Percentiles rank a stretch among this genome's conserved stretches.
phyloP scores from a whole-genome alignment of 768 basidiomycete species.

The Cantharellus anzutake region DNA sequence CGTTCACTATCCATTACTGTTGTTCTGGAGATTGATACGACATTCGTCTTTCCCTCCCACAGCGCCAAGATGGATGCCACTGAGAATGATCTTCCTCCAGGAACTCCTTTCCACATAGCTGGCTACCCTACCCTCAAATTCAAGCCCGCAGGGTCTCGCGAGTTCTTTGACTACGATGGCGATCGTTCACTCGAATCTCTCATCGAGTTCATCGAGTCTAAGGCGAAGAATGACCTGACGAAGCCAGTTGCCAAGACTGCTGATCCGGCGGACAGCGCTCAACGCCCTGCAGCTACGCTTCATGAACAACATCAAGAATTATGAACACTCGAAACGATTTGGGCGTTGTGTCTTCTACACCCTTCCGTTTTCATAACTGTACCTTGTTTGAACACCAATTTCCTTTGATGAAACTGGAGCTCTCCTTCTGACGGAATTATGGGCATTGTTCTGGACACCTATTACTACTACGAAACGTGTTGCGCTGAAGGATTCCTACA shows the following conservation, averaged over 20 bases:
- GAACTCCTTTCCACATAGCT: constrained; percentile 66
- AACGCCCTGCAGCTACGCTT: not conserved
- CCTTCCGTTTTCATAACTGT: too few relatives aligned
- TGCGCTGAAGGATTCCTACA: too few relatives aligned
- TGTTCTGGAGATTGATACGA: not conserved
- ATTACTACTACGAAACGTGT: too few relatives aligned
- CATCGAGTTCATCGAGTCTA: constrained; percentile 62
- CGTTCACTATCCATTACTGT: constrained; percentile 10
- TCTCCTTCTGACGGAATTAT: too few relatives aligned
- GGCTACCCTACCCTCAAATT: constrained; percentile 97
- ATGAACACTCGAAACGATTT: not conserved
- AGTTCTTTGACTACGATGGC: constrained; percentile 88
- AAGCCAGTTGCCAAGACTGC: not conserved
- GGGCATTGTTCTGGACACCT: too few relatives aligned
- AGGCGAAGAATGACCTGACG: constrained; percentile 40
- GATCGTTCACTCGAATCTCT: constrained; percentile 78
- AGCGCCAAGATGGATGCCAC: constrained; percentile 94
- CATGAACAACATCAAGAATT: not conserved
- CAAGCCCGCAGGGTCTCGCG: constrained; percentile 69
- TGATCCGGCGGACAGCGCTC: not conserved
- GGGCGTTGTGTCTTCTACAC: too few relatives aligned
- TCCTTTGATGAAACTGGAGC: too few relatives aligned
- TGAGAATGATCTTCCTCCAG: constrained; percentile 86
- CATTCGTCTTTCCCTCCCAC: not conserved
- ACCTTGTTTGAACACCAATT: too few relatives aligned